phyloP scores from a whole-genome alignment of 768 basidiomycete genomes.

The Cystobasidium ongulense region DNA sequence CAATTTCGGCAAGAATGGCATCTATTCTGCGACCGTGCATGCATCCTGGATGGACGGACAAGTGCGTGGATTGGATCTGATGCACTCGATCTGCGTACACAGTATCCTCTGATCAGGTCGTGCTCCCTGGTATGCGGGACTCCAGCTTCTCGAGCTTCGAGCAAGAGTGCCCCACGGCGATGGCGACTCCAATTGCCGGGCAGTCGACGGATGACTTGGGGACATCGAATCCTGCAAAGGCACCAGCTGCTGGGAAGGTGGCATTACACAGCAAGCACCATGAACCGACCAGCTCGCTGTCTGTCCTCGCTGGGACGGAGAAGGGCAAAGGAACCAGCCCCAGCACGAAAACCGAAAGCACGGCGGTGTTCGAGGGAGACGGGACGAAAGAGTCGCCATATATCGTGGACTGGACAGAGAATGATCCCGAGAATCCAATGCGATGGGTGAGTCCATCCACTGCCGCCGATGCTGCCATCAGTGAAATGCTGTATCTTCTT shows the following conservation, averaged over 20 bases:
- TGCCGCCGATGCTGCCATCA: neutral
- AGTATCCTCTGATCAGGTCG: no score
- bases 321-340: neutral
- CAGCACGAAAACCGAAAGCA: neutral
- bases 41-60: no score
- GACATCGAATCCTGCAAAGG: neutral
- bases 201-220: neutral
- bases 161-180: neutral
- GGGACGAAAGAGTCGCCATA: slow-evolving; percentile 2
- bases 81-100: no score
- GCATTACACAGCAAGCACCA: no score
- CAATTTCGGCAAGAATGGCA: no score
- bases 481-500: neutral
- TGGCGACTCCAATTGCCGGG: neutral
- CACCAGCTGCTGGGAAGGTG: neutral
- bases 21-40: no score
- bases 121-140: no score
- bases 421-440: slow-evolving; percentile 16
- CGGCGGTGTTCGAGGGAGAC: neutral
- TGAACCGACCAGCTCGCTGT: neutral
- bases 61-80: no score
- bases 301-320: neutral
- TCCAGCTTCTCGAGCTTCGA: neutral
- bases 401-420: slow-evolving; percentile 15
- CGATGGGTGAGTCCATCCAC: neutral